A percentile compares a stretch with the other conserved stretches of the same genome.
Conservation (phyloP, 768 basidiomycete genomes). For the Albatrellus ellisii region DNA sequence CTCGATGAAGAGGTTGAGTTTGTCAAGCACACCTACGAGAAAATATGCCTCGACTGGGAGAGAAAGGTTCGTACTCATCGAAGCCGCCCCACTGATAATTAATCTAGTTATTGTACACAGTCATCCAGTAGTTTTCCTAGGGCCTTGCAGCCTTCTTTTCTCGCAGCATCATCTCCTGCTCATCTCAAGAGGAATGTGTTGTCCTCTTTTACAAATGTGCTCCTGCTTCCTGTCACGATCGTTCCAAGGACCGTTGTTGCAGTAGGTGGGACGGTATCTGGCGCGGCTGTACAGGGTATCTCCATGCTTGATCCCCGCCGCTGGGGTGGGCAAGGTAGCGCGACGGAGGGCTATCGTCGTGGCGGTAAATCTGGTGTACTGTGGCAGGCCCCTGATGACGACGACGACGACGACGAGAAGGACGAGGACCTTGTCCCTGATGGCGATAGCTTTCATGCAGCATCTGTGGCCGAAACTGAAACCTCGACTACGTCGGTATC, state of each 20-base stretch:
- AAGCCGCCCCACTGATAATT: not conserved
- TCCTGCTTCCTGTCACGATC: conserved; percentile 90
- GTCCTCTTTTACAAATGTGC: conserved; percentile 79
- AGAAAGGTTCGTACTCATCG: conserved; percentile 34
- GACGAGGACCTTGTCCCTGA: conserved; percentile 24
- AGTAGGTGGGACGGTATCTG: conserved; percentile 50
- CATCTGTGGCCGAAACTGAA: not conserved
- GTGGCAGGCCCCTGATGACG: conserved; percentile 8
- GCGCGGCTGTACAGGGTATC: conserved; percentile 72
- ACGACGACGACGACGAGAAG: conserved; percentile 6
- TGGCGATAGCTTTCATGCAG: not conserved
- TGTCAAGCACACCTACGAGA: conserved; percentile 60
- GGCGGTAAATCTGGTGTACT: conserved; percentile 11
- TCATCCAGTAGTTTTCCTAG: conserved; percentile 1
- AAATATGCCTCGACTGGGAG: conserved; percentile 74
- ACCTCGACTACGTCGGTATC: no score
- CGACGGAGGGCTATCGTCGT: conserved; percentile 5
- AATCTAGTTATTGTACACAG: not conserved
- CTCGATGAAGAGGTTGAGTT: conserved; percentile 87
- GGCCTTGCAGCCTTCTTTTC: conserved; percentile 8
- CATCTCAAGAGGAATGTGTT: conserved; percentile 87
- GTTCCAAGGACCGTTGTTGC: no score
- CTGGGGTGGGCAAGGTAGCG: conserved; percentile 43
- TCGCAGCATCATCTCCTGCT: conserved; percentile 46
- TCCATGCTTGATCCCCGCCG: conserved; percentile 83